phyloP scores from a whole-genome alignment of 1,284 basidiomycete genomes.

The Leccinum pachyderme region DNA sequence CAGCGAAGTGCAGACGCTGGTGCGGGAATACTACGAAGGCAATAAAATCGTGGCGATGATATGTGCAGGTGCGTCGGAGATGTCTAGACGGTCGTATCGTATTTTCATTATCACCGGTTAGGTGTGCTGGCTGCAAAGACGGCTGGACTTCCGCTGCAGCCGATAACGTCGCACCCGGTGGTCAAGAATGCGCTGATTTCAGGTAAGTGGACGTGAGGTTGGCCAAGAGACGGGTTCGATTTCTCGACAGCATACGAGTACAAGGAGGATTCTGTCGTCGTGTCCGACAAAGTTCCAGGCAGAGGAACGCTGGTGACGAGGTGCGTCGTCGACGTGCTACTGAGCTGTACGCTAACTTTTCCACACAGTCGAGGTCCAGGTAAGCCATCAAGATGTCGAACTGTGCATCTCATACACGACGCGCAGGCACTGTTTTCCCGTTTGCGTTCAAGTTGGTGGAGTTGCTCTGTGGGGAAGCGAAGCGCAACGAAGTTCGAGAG shows the following conservation, averaged over 20 bases:
- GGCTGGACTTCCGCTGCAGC: conserved; percentile 60
- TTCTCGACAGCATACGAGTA: conserved; percentile 65
- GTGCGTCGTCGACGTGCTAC: conserved; percentile 34
- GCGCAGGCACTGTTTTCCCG: conserved; percentile 68
- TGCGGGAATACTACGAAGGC: conserved; percentile 58
- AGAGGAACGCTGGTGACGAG: conserved; percentile 72
- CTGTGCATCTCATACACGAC: background rate
- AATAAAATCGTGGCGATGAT: conserved; percentile 79
- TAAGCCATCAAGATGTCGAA: conserved; percentile 24
- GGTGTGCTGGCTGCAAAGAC: conserved; percentile 70
- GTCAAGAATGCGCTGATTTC: conserved; percentile 63
- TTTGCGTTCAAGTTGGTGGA: conserved; percentile 77
- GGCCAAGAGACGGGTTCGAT: background rate
- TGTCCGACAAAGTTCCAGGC: conserved; percentile 41
- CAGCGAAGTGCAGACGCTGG: conserved; percentile 59
- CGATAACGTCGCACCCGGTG: conserved; percentile 79
- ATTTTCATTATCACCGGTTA: conserved; percentile 24
- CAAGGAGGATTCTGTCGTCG: conserved; percentile 74
- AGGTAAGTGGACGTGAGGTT: conserved; percentile 37
- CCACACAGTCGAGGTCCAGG: conserved; percentile 72
- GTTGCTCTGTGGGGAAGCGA: conserved; percentile 61
- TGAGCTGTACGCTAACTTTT: too few relatives aligned
- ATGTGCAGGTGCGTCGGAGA: conserved; percentile 61
- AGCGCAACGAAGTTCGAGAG: conserved; percentile 61
- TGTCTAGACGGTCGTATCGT: background rate